These are phyloP conservation scores for Tetraselmis striata DNA, from an alignment of 139 green algal species.

Conservation along the genomic window DNA sequence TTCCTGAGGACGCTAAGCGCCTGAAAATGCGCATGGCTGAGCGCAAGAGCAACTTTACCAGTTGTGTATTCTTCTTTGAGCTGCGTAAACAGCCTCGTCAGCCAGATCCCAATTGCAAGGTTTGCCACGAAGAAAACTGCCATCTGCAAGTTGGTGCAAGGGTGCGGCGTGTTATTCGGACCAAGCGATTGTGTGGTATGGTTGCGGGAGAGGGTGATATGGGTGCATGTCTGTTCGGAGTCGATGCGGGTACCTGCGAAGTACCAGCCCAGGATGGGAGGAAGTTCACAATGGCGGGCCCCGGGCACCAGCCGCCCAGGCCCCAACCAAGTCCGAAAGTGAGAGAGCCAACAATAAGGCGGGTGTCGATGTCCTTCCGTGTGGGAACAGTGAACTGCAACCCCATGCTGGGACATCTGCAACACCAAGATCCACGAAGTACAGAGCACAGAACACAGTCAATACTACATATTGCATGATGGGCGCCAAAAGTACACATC, in stretches of 20 bases:
- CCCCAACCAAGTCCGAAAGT: constrained; percentile 78
- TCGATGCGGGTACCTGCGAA: background rate
- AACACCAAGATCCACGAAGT: too few relatives aligned
- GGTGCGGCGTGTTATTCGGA: too few relatives aligned
- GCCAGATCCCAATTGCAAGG: background rate
- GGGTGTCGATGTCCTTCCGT: constrained; percentile 38
- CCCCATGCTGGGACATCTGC: background rate
- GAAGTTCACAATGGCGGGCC: constrained; percentile 50
- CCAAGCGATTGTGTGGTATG: too few relatives aligned
- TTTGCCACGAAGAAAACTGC: background rate
- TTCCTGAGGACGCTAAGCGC: too few relatives aligned
- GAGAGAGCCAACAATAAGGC: constrained; percentile 52
- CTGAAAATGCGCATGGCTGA: too few relatives aligned
- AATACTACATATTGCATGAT: too few relatives aligned
- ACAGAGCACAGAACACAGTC: too few relatives aligned
- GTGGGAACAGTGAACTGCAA: constrained; percentile 39
- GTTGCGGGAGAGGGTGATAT: too few relatives aligned
- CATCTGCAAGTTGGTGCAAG: too few relatives aligned
- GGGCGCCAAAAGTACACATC: too few relatives aligned
- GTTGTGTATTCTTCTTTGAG: background rate
- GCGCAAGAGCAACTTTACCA: too few relatives aligned
- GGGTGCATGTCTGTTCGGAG: too few relatives aligned
- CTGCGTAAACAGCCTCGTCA: background rate
- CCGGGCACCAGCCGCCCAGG: constrained; percentile 65
- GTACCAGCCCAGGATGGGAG: background rate